Evolutionary conservation across 2,329 filamentous ascomycete genomes (phyloP).

Genomic region (Thelonectria discophora): DNA sequence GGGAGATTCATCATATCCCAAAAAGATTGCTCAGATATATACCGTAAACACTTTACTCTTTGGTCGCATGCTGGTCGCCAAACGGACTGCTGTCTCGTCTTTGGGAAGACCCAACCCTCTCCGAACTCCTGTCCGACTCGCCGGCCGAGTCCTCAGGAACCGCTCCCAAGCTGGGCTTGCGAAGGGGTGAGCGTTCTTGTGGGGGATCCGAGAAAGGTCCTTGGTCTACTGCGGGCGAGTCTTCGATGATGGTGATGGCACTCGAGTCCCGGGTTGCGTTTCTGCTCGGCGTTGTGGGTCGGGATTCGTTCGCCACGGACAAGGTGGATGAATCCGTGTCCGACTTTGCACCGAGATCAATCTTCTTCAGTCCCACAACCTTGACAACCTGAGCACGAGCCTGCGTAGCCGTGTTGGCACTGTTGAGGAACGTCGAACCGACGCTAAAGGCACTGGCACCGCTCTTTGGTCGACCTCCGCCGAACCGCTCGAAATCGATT

Average conservation of each 20-base stretch:
- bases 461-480: constrained; percentile 59
- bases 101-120: constrained; percentile 38
- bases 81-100: constrained; percentile 59
- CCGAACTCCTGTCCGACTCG: constrained; percentile 46
- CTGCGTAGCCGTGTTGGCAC: constrained; percentile 66
- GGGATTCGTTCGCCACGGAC: constrained; percentile 28
- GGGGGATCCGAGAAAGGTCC: constrained; percentile 69
- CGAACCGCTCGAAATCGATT: constrained; percentile 72
- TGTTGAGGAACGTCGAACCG: constrained; percentile 74
- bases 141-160: constrained; percentile 62
- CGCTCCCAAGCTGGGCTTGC: constrained; percentile 58
- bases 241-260: constrained; percentile 59
- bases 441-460: constrained; percentile 70
- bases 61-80: constrained; percentile 66
- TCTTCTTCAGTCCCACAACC: constrained; percentile 63
- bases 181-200: constrained; percentile 38
- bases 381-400: constrained; percentile 68
- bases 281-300: constrained; percentile 35
- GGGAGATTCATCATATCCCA: constrained; percentile 36
- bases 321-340: constrained; percentile 45
- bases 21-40: constrained; percentile 28
- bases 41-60: constrained; percentile 49
- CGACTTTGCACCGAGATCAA: constrained; percentile 50
- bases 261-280: constrained; percentile 51
- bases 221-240: constrained; percentile 60